Conservation (phyloP, 164 flowering plant genomes). For the Nymphaea thermarum region DNA sequence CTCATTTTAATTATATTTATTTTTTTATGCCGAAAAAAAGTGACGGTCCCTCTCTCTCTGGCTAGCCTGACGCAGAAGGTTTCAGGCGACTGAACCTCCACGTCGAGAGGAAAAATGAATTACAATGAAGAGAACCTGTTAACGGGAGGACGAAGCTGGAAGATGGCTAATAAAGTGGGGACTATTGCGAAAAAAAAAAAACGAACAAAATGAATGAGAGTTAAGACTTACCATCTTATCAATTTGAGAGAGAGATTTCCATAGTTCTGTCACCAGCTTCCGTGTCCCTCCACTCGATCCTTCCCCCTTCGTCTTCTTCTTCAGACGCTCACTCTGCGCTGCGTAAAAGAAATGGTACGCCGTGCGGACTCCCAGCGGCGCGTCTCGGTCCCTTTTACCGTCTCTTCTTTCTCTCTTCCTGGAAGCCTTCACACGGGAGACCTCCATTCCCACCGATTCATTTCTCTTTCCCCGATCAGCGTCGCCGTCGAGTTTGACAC, state of each 20-base stretch:
- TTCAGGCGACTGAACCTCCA: too few species aligned
- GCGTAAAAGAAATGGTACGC: conserved; percentile 22
- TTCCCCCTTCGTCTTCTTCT: conserved; percentile 11
- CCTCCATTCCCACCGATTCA: conserved; percentile 5
- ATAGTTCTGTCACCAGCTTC: conserved; percentile 16
- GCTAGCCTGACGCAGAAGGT: too few species aligned
- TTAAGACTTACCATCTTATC: conserved; percentile 19
- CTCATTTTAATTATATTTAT: too few species aligned
- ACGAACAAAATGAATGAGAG: background rate
- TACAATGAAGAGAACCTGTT: too few species aligned
- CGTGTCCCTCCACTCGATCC: conserved; percentile 2
- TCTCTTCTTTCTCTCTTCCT: conserved; percentile 1
- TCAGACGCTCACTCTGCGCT: conserved; percentile 19
- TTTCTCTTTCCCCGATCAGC: conserved; percentile 2
- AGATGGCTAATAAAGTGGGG: too few species aligned
- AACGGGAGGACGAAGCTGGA: too few species aligned
- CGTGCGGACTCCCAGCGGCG: conserved; percentile 14
- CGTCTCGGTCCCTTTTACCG: conserved; percentile 11
- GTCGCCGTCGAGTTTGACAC: conserved; percentile 1
- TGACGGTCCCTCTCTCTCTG: too few species aligned
- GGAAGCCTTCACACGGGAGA: background rate
- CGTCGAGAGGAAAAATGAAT: too few species aligned
- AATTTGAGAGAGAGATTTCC: conserved; percentile 24
- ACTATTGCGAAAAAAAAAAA: too few species aligned
- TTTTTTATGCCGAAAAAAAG: too few species aligned